phyloP scores from a whole-genome alignment of 257 asterid species.

The Solanum rostratum region DNA sequence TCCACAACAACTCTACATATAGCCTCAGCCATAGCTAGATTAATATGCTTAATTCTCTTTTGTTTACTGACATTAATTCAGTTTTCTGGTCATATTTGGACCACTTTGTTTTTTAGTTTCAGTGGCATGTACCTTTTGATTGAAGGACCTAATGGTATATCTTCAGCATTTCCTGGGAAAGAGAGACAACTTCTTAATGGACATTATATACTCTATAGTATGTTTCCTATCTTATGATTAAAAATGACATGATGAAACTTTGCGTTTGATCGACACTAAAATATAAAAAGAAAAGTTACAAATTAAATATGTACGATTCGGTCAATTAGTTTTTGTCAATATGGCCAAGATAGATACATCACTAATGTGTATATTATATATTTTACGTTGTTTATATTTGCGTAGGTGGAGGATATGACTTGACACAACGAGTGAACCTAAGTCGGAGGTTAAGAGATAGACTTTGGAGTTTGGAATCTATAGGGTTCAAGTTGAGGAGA shows the following conservation, averaged over 20 bases:
- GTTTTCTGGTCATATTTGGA: slow-evolving; percentile 9
- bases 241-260: no score
- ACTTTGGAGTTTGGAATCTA: no score
- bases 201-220: no score
- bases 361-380: no score
- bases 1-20: background rate
- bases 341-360: no score
- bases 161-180: slow-evolving; percentile 5
- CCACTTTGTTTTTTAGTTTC: slow-evolving; percentile 23
- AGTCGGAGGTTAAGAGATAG: no score
- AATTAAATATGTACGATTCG: no score
- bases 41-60: background rate
- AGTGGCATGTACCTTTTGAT: slow-evolving; percentile 36
- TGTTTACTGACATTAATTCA: background rate
- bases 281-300: background rate
- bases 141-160: background rate
- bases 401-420: no score
- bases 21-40: background rate
- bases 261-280: background rate
- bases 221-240: background rate
- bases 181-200: slow-evolving; percentile 21
- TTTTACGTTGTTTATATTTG: no score
- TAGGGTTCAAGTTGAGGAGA: no score
- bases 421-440: no score
- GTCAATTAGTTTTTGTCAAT: background rate